Evolutionary conservation across 1,284 basidiomycete species (phyloP).

Genomic region (Earliella scabrosa): DNA sequence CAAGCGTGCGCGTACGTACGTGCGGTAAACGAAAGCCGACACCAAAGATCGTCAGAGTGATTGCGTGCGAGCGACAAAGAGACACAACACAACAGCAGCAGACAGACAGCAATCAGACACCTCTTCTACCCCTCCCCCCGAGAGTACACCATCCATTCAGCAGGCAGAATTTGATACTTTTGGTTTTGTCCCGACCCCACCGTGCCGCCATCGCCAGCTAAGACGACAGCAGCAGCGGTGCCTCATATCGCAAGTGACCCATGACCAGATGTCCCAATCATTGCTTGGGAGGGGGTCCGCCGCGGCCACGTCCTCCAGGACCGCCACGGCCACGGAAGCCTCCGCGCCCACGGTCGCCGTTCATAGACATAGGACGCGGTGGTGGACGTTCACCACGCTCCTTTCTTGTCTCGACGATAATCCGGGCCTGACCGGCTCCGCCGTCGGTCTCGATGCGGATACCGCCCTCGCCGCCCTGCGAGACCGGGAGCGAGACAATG

Average conservation of each 20-base stretch:
- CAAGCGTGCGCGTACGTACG: neutral
- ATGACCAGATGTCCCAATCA: constrained; percentile 1
- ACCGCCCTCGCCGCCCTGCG: constrained; percentile 88
- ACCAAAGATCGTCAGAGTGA: constrained; percentile 12
- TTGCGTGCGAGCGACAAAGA: constrained; percentile 4
- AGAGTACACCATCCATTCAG: constrained; percentile 18
- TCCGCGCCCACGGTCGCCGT: constrained; percentile 35
- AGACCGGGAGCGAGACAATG: constrained; percentile 62
- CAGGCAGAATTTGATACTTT: constrained; percentile 23
- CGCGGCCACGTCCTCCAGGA: constrained; percentile 37
- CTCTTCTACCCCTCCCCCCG: neutral
- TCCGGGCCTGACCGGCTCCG: constrained; percentile 51
- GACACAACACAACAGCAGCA: constrained; percentile 13
- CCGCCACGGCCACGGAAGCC: constrained; percentile 38
- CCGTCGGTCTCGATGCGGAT: constrained; percentile 73
- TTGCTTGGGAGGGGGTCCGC: constrained; percentile 34
- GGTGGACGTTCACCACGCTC: constrained; percentile 80
- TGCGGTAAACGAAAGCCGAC: constrained; percentile 9
- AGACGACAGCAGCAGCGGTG: neutral
- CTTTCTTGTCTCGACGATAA: constrained; percentile 88
- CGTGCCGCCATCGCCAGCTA: neutral
- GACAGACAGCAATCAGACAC: constrained; percentile 9
- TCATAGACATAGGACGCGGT: constrained; percentile 38
- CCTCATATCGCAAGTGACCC: neutral
- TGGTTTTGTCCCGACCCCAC: constrained; percentile 9